phyloP scores from a whole-genome alignment of 331 rosid genomes.

The Acacia concinna region DNA sequence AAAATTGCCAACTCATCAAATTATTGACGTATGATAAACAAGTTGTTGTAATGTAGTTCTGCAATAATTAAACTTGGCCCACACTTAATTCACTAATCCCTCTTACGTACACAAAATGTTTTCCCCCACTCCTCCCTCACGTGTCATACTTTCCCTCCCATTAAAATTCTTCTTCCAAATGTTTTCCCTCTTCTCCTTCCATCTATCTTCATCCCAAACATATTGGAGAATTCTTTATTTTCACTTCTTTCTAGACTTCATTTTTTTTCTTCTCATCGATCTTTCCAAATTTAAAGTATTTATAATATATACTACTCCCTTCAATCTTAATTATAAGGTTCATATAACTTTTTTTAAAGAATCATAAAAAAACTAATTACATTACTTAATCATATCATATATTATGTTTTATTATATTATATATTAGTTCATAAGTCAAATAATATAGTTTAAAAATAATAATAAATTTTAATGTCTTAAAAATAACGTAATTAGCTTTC shows the following conservation, averaged over 20 bases:
- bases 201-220: not conserved
- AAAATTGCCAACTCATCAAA: constrained; percentile 59
- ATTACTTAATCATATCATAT: too few species aligned
- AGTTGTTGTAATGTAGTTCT: constrained; percentile 45
- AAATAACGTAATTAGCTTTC: too few species aligned
- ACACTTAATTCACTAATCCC: constrained; percentile 9
- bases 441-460: too few species aligned
- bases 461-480: too few species aligned
- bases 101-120: constrained; percentile 35
- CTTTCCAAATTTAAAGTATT: not conserved
- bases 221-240: not conserved
- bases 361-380: too few species aligned
- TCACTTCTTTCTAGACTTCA: not conserved
- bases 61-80: constrained; percentile 38
- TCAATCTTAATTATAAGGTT: too few species aligned
- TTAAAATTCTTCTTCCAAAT: not conserved
- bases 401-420: too few species aligned
- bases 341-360: too few species aligned
- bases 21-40: not conserved
- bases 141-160: constrained; percentile 25
- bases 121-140: constrained; percentile 33
- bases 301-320: too few species aligned
- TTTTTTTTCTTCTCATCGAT: not conserved
- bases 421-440: too few species aligned
- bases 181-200: not conserved